These are phyloP conservation scores for Karstenula rhodostoma DNA, from an alignment of 2,329 filamentous ascomycete species.

Conservation along the genomic window DNA sequence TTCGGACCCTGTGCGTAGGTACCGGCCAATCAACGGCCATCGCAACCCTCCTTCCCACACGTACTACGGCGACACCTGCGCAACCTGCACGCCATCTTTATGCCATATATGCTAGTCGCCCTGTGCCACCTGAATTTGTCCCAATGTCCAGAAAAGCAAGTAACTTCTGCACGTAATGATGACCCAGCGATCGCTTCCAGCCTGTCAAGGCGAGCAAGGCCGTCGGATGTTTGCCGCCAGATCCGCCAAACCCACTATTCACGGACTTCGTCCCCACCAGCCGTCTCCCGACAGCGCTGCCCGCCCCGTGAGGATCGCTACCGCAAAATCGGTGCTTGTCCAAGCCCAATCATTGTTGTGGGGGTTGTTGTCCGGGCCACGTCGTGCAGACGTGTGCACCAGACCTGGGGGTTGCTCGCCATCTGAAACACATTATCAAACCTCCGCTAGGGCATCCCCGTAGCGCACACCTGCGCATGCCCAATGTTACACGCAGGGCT, in stretches of 20 bases:
- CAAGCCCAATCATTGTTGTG: not conserved
- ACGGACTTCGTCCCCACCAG: not conserved
- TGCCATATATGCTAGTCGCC: conserved; percentile 7
- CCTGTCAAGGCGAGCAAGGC: not conserved
- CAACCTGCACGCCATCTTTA: conserved; percentile 5
- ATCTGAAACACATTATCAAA: conserved; percentile 13
- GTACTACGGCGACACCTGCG: not conserved
- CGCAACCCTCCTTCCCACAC: not conserved
- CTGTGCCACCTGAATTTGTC: not conserved
- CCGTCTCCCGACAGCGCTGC: conserved; percentile 2
- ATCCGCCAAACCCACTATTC: conserved; percentile 2
- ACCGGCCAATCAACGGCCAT: not conserved
- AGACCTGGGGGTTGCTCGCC: not conserved
- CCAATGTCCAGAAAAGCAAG: not conserved
- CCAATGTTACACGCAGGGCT: conserved; percentile 11
- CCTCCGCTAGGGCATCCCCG: conserved; percentile 12
- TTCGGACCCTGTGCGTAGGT: not conserved
- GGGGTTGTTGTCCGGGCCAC: not conserved
- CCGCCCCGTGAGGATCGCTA: conserved; percentile 7
- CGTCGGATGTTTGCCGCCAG: not conserved
- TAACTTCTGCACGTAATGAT: not conserved
- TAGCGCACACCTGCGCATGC: conserved; percentile 2
- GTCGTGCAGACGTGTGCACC: not conserved
- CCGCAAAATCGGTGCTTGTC: not conserved
- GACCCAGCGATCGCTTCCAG: not conserved